phyloP scores from a whole-genome alignment of 495 filamentous ascomycete species.

The Penicillium maclennaniae region DNA sequence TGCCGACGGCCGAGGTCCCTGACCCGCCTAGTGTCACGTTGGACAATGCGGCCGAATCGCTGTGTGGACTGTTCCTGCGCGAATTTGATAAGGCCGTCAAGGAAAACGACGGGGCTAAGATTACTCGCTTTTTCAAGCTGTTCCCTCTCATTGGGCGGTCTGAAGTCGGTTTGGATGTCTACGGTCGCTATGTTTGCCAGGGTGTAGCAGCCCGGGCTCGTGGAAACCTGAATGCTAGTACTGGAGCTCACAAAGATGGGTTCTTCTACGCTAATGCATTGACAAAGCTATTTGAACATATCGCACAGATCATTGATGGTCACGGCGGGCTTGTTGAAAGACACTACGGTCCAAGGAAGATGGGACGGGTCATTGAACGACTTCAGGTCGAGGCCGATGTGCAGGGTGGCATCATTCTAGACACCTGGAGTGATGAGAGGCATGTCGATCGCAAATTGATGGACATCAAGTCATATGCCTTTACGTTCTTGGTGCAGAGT shows the following conservation, averaged over 20 bases:
- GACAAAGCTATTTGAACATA: conserved; percentile 93
- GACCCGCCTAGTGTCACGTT: conserved; percentile 86
- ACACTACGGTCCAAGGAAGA: conserved; percentile 87
- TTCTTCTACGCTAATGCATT: conserved; percentile 91
- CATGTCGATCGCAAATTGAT: conserved; percentile 79
- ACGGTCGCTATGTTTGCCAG: conserved; percentile 91
- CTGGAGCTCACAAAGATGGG: conserved; percentile 61
- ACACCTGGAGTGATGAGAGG: conserved; percentile 91
- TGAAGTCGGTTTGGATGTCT: conserved; percentile 87
- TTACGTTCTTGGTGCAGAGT: conserved; percentile 92
- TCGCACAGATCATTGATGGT: conserved; percentile 90
- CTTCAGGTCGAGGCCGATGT: conserved; percentile 92
- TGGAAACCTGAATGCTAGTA: conserved; percentile 64
- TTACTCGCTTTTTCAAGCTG: conserved; percentile 96
- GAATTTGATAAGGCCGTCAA: conserved; percentile 92
- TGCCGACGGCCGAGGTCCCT: conserved; percentile 92
- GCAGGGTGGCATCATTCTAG: conserved; percentile 93
- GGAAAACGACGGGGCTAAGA: conserved; percentile 76
- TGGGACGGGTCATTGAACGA: conserved; percentile 93
- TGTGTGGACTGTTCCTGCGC: conserved; percentile 84
- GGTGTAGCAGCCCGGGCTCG: conserved; percentile 83
- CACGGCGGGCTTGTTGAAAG: conserved; percentile 86
- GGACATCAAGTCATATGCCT: conserved; percentile 94
- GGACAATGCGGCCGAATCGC: conserved; percentile 76
- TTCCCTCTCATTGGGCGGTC: conserved; percentile 92